Conservation (phyloP, 2,329 filamentous ascomycete species). For the Aspergillus sp. region DNA sequence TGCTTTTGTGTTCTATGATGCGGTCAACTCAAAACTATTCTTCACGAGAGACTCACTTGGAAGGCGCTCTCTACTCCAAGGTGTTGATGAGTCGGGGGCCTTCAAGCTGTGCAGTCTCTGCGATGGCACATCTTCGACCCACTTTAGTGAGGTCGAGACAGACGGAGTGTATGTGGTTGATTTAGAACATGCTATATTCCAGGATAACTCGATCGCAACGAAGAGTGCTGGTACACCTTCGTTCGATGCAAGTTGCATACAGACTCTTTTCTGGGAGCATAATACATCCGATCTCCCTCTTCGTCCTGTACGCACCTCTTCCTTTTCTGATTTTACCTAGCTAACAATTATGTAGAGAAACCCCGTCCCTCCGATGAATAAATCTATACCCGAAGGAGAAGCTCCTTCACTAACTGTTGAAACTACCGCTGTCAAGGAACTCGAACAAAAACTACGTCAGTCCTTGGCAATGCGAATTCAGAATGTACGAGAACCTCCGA, state of each 20-base stretch:
- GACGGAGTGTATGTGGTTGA: slow-evolving; percentile 75
- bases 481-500: slow-evolving; percentile 63
- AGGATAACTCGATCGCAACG: background rate
- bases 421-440: slow-evolving; percentile 54
- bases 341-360: slow-evolving; percentile 33
- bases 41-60: slow-evolving; percentile 88
- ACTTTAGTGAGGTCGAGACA: slow-evolving; percentile 80
- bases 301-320: slow-evolving; percentile 4
- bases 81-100: slow-evolving; percentile 49
- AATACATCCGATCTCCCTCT: slow-evolving; percentile 19
- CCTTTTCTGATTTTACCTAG: background rate
- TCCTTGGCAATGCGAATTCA: slow-evolving; percentile 67
- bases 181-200: slow-evolving; percentile 40
- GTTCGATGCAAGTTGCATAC: slow-evolving; percentile 23
- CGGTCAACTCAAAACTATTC: slow-evolving; percentile 62
- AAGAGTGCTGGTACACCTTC: slow-evolving; percentile 2
- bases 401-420: slow-evolving; percentile 35
- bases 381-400: slow-evolving; percentile 31
- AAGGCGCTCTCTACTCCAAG: slow-evolving; percentile 72
- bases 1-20: slow-evolving; percentile 83
- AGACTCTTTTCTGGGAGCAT: slow-evolving; percentile 33
- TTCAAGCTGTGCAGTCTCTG: slow-evolving; percentile 72
- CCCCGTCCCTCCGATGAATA: slow-evolving; percentile 51
- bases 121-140: slow-evolving; percentile 49
- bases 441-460: slow-evolving; percentile 58